Conservation (phyloP, 495 filamentous ascomycete species). For the Aspergillus cavernicola region DNA sequence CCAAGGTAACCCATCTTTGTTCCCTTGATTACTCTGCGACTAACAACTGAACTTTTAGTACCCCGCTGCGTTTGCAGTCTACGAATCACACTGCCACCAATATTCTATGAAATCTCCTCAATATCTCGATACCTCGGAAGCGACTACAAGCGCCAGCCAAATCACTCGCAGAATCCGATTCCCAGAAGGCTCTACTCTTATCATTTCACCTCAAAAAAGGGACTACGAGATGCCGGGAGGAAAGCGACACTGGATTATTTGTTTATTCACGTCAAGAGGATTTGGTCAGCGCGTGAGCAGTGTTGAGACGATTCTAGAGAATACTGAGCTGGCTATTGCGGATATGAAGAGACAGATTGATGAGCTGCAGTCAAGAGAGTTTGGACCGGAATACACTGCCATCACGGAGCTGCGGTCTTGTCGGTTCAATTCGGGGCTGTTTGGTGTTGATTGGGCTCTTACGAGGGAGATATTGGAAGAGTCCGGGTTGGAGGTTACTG, state of each 20-base stretch:
- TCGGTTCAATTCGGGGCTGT: conserved; percentile 43
- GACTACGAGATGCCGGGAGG: conserved; percentile 16
- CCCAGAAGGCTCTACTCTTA: conserved; percentile 38
- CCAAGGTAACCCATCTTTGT: conserved; percentile 22
- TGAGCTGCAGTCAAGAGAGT: conserved; percentile 3
- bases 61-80: conserved; percentile 35
- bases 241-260: conserved; percentile 45
- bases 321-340: conserved; percentile 35
- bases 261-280: conserved; percentile 40
- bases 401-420: conserved; percentile 32
- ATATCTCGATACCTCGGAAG: not conserved
- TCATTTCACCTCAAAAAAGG: conserved; percentile 39
- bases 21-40: not conserved
- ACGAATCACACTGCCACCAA: conserved; percentile 31
- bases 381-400: not conserved
- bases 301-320: conserved; percentile 31
- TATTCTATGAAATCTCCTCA: not conserved
- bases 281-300: conserved; percentile 30
- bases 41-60: conserved; percentile 26
- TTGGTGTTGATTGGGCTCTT: conserved; percentile 34
- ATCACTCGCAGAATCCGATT: conserved; percentile 7
- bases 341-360: conserved; percentile 35
- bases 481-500: conserved; percentile 22
- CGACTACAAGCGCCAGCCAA: not conserved
- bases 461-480: conserved; percentile 23